Base-by-base conservation (phyloP, 805 yeast species). In the Hagleromyces aurorensis region DNA sequence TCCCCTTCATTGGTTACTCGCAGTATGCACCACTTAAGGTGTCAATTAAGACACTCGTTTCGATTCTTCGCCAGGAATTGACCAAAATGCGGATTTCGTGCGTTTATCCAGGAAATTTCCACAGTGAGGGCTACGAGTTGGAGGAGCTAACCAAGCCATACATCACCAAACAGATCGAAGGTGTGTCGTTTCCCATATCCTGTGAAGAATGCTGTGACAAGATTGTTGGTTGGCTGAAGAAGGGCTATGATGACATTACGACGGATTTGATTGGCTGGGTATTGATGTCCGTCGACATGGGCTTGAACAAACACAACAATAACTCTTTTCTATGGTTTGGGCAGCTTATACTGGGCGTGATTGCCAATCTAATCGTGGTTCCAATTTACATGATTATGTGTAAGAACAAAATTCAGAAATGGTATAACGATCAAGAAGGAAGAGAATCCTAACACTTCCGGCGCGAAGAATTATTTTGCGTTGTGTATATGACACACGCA, bases 1-100 rank as follows among this genome's bases (percentile, higher is more conserved):
- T 73, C 61, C 85, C 96, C 4, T 79, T 89, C 48, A 81, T 85
- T 24, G 99, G 99, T 0, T 91, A 91, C 52, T 69, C 76, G 0
- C 89, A 84, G 45, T 91, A 91, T 51, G 87, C 91, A 0, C 98
- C 99, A 1, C 56, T 76, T 41, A 91, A 91, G 52, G 78, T 84
- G 0, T 94, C 96, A 0, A 53, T 89, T 10, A 69, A 82, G 46
- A 63, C 94, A 0, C 60, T 91, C 9, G 77, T 86, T 0, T 81
- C 80, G 27, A 64, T 80, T 5, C 57, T 91, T 31, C 73, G 96
- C 38, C 96, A 87, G 43, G 99, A 91, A 52, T 78, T 80, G 5
- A 77, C 74, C 46, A 75, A 78, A 39, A 31, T 30, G 13, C 59
- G 78, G 16, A 81, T 91, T 0, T 70, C 79, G 4, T 75, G 84